A percentile compares a stretch with the other conserved stretches of the same genome.
Conservation (phyloP, 2,329 filamentous ascomycete genomes). For the Leptographium lundbergii region DNA sequence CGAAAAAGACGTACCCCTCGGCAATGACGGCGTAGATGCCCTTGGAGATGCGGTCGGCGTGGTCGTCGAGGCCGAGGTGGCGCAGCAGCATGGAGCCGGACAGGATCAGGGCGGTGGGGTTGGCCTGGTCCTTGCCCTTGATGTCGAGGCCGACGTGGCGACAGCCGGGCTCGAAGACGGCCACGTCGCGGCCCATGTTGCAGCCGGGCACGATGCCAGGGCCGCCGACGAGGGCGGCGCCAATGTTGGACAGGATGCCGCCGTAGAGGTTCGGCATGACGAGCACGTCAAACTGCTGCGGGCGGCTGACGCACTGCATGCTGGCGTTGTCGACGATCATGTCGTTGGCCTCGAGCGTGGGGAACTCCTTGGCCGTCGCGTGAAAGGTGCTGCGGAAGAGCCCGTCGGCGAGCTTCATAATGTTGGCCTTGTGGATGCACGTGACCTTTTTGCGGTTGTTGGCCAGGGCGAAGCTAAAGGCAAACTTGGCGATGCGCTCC, state of each 20-base stretch:
- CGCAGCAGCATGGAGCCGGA: conserved; percentile 95
- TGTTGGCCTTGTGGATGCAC: conserved; percentile 99
- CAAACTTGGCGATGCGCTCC: conserved; percentile 98
- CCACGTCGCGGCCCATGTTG: conserved; percentile 98
- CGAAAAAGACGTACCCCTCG: conserved; percentile 58
- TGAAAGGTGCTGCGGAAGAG: conserved; percentile 98
- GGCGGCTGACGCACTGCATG: conserved; percentile 94
- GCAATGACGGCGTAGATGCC: conserved; percentile 66
- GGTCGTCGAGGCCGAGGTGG: conserved; percentile 93
- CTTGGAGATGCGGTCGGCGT: conserved; percentile 96
- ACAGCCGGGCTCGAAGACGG: conserved; percentile 97
- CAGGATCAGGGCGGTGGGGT: conserved; percentile 90
- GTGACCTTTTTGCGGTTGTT: conserved; percentile 99
- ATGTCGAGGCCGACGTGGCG: conserved; percentile 98
- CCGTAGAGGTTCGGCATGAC: conserved; percentile 99
- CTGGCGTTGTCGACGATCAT: conserved; percentile 99
- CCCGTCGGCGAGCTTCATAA: conserved; percentile 99
- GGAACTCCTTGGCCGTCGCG: conserved; percentile 85
- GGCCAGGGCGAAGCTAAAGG: conserved; percentile 92
- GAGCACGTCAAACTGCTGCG: conserved; percentile 98
- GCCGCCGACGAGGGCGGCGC: conserved; percentile 89
- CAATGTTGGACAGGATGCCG: conserved; percentile 97
- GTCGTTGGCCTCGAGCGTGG: conserved; percentile 89
- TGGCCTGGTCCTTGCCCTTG: conserved; percentile 98
- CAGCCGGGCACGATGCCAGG: conserved; percentile 95